Evolutionary conservation across 2,329 filamentous ascomycete genomes (phyloP).

Genomic region (Fusarium tupiense): DNA sequence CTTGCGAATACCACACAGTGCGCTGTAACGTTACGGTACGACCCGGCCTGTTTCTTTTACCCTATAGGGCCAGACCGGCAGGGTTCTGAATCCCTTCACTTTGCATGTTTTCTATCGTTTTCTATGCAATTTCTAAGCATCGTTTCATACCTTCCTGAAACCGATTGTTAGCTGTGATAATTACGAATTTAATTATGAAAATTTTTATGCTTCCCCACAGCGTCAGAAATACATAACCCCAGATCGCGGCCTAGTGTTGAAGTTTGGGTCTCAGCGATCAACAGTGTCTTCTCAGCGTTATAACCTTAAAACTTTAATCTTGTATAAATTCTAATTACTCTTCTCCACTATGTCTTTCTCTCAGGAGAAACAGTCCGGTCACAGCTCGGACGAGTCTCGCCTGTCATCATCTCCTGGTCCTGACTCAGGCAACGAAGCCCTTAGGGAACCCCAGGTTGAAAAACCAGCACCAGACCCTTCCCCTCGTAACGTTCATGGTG

Average conservation of each 20-base stretch:
- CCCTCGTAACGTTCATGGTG: background rate
- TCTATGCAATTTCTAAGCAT: background rate
- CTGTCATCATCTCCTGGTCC: background rate
- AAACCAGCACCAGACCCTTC: background rate
- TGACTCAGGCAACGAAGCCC: background rate
- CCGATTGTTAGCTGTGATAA: background rate
- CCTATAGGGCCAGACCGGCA: background rate
- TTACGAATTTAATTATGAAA: background rate
- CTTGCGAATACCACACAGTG: background rate
- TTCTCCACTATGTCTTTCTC: background rate
- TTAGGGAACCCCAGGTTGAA: background rate
- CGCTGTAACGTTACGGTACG: background rate
- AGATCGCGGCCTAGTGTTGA: fast-evolving
- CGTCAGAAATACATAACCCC: background rate
- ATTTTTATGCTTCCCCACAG: background rate
- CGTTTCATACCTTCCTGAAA: background rate
- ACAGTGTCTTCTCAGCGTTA: background rate
- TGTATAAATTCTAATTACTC: fast-evolving
- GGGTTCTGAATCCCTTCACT: background rate
- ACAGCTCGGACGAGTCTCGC: background rate
- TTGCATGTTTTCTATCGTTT: background rate
- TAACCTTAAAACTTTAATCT: background rate
- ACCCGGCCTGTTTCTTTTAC: background rate
- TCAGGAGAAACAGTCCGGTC: background rate
- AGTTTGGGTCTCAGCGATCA: fast-evolving